These are phyloP conservation scores for Ophiostoma tasmaniense DNA, from an alignment of 2,329 filamentous ascomycete species.

Conservation along the genomic window DNA sequence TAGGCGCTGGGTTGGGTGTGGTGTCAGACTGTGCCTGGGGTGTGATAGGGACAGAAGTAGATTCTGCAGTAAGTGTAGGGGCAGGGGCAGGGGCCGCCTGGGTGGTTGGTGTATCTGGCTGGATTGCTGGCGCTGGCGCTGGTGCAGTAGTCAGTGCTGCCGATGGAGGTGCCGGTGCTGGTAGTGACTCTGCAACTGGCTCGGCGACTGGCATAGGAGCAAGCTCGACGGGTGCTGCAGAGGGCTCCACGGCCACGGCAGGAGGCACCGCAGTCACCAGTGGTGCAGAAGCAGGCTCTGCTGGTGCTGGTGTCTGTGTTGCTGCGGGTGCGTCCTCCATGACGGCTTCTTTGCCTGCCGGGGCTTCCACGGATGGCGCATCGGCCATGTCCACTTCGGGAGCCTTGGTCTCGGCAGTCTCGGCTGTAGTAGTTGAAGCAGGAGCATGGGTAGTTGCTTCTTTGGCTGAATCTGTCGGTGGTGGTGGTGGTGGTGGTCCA, in stretches of 20 bases:
- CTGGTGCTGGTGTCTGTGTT: not conserved
- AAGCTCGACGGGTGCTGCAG: not conserved
- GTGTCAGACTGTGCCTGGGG: not conserved
- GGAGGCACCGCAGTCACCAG: not conserved
- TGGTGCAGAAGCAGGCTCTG: not conserved
- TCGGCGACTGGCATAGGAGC: not conserved
- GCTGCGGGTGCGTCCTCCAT: not conserved
- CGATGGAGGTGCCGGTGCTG: not conserved
- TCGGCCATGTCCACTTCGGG: conserved; percentile 9
- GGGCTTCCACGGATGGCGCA: not conserved
- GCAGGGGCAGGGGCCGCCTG: not conserved
- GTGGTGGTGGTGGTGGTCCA: not conserved
- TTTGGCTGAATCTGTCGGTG: not conserved
- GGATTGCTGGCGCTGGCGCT: not conserved
- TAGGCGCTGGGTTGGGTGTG: not conserved
- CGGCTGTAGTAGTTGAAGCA: not conserved
- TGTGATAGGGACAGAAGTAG: not conserved
- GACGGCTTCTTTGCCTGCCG: not conserved
- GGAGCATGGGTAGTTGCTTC: not conserved
- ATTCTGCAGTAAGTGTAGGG: not conserved
- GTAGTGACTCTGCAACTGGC: not conserved
- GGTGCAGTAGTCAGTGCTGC: too few relatives aligned
- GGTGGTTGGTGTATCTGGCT: not conserved
- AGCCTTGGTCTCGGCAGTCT: not conserved
- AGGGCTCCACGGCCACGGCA: not conserved